Percentiles rank a stretch among this genome's conserved stretches.
These are phyloP conservation scores for Rhytidiadelphus loreus DNA, from an alignment of 225 moss, liverwort and hornwort species.

Conservation along the genomic window DNA sequence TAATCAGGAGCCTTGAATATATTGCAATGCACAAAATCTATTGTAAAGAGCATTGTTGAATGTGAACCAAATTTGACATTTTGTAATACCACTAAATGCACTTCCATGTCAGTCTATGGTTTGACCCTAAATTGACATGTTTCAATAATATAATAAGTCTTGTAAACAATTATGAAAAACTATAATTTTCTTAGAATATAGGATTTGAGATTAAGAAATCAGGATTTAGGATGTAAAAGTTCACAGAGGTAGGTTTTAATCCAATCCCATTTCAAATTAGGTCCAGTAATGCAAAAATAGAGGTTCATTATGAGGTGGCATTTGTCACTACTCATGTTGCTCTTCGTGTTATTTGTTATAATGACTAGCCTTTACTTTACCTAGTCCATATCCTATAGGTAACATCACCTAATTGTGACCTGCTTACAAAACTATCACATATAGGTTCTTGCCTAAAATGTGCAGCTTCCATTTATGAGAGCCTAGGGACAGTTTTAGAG, in stretches of 20 bases:
- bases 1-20: too few species aligned
- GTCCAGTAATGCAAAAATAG: rapidly evolving
- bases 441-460: background rate
- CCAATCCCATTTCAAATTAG: background rate
- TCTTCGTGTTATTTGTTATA: background rate
- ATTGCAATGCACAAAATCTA: too few species aligned
- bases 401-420: background rate
- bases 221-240: too few species aligned
- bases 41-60: too few species aligned
- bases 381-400: background rate
- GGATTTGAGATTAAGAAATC: too few species aligned
- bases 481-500: rapidly evolving
- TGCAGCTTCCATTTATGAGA: background rate
- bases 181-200: too few species aligned
- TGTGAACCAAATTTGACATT: too few species aligned
- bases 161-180: too few species aligned
- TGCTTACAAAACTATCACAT: rapidly evolving
- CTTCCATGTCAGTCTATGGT: too few species aligned
- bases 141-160: too few species aligned
- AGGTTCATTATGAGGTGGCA: background rate
- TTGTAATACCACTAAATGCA: too few species aligned
- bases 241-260: rapidly evolving
- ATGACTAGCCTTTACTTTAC: background rate
- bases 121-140: too few species aligned
- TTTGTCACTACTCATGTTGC: background rate